These are phyloP conservation scores for Zymoseptoria passerinii DNA, from an alignment of 2,329 filamentous ascomycete species.

Conservation along the genomic window DNA sequence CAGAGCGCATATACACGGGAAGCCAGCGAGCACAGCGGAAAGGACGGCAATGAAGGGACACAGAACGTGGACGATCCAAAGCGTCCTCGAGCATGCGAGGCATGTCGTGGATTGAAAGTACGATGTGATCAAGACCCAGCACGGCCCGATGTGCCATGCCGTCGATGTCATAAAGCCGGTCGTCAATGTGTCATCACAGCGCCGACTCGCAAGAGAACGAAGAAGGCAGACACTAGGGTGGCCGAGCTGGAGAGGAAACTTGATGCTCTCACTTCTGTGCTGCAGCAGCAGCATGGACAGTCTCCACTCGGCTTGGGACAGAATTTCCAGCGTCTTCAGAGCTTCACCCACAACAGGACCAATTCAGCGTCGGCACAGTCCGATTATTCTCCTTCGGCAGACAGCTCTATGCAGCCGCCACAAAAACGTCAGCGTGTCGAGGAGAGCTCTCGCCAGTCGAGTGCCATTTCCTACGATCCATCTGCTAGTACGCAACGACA, in stretches of 20 bases:
- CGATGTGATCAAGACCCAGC: conserved; percentile 69
- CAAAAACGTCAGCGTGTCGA: conserved; percentile 22
- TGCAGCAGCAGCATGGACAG: conserved; percentile 50
- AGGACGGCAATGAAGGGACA: conserved; percentile 9
- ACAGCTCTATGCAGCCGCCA: conserved; percentile 14
- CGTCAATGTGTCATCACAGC: conserved; percentile 69
- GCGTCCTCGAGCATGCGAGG: conserved; percentile 41
- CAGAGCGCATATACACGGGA: conserved; percentile 16
- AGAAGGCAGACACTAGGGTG: conserved; percentile 83
- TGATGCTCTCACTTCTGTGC: conserved; percentile 71
- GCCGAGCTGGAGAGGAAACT: conserved; percentile 90
- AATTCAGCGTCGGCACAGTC: conserved; percentile 3
- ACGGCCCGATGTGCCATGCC: conserved; percentile 50
- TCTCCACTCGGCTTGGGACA: background rate
- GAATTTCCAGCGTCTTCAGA: conserved; percentile 5
- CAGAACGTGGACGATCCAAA: conserved; percentile 32
- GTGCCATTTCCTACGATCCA: background rate
- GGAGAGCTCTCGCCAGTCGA: conserved; percentile 7
- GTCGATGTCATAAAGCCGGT: conserved; percentile 71
- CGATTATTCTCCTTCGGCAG: background rate
- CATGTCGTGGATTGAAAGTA: conserved; percentile 49
- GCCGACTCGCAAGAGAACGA: conserved; percentile 70
- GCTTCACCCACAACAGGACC: conserved; percentile 11
- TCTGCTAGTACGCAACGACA: background rate
- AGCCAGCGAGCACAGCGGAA: conserved; percentile 10